A percentile compares a stretch with the other conserved stretches of the same genome.
Evolutionary conservation across 139 green algal species (phyloP).

Genomic region (Zygnema cylindricum): DNA sequence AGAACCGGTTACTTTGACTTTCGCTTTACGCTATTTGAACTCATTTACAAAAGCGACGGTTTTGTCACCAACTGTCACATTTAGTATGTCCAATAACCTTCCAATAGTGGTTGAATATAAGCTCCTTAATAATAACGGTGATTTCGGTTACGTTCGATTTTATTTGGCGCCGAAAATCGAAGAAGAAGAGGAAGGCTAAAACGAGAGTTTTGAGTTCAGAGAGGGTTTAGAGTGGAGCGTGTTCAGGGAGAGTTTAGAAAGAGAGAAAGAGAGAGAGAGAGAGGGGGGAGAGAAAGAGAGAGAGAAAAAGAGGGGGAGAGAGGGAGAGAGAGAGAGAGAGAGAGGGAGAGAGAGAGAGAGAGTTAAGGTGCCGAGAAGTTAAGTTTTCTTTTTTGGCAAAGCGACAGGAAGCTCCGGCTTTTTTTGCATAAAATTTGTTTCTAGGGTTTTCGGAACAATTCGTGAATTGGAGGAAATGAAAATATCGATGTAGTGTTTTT

Average conservation of each 20-base stretch:
- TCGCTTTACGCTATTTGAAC: slow-evolving; percentile 97
- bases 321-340: not conserved
- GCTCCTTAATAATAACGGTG: slow-evolving; percentile 67
- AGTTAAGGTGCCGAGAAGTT: not conserved
- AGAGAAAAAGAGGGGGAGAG: not conserved
- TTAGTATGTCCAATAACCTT: slow-evolving; percentile 89
- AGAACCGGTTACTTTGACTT: slow-evolving; percentile 93
- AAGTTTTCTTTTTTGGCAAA: too few relatives aligned
- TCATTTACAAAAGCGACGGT: slow-evolving; percentile 92
- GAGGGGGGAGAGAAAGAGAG: not conserved
- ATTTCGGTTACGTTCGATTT: slow-evolving; percentile 83
- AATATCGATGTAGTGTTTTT: too few relatives aligned
- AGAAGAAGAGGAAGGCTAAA: slow-evolving; percentile 76
- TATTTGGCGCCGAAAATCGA: slow-evolving; percentile 90
- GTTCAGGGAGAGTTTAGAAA: not conserved
- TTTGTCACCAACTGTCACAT: slow-evolving; percentile 72
- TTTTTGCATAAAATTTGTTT: too few relatives aligned
- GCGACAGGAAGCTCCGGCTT: too few relatives aligned
- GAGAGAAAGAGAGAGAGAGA: not conserved
- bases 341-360: not conserved
- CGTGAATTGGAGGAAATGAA: too few relatives aligned
- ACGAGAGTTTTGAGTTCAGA: too few relatives aligned
- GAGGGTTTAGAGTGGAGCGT: too few relatives aligned
- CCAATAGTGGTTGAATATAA: slow-evolving; percentile 92
- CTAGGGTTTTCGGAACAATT: too few relatives aligned